phyloP scores from a whole-genome alignment of 495 filamentous ascomycete species.

The Gamarada debralockiae region DNA sequence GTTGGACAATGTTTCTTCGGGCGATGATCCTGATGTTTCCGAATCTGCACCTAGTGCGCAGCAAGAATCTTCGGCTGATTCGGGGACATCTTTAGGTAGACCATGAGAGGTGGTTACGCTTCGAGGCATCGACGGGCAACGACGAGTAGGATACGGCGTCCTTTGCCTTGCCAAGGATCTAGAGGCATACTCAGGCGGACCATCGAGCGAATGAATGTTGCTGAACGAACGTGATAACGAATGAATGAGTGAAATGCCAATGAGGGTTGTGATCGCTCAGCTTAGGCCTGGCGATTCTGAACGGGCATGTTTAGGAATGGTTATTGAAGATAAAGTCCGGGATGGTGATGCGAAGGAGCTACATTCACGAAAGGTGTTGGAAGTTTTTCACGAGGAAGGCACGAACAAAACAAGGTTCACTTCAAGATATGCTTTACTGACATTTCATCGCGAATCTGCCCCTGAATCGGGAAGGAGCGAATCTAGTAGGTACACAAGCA shows the following conservation, averaged over 20 bases:
- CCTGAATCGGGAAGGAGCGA: slow-evolving; percentile 4
- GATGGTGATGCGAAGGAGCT: too few species aligned
- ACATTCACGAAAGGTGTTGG: too few species aligned
- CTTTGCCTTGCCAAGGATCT: neutral
- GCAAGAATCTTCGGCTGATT: neutral
- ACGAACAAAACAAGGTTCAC: too few species aligned
- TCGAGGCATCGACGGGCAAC: neutral
- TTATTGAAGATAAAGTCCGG: too few species aligned
- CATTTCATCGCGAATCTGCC: neutral
- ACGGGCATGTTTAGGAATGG: too few species aligned
- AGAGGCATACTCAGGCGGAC: too few species aligned
- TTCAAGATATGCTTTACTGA: neutral
- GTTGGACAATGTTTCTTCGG: neutral
- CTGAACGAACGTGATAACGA: too few species aligned
- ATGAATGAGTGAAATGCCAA: too few species aligned
- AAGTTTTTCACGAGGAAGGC: too few species aligned
- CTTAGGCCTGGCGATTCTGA: too few species aligned
- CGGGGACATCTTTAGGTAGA: neutral
- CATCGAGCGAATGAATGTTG: too few species aligned
- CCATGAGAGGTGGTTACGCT: neutral
- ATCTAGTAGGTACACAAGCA: slow-evolving; percentile 4
- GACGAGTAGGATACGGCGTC: neutral
- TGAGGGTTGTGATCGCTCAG: too few species aligned
- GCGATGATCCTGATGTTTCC: neutral
- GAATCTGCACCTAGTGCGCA: neutral